Percentiles rank a stretch among this genome's conserved stretches.
phyloP scores from a whole-genome alignment of 768 basidiomycete species.

The Rhizopogon vinicolor region DNA sequence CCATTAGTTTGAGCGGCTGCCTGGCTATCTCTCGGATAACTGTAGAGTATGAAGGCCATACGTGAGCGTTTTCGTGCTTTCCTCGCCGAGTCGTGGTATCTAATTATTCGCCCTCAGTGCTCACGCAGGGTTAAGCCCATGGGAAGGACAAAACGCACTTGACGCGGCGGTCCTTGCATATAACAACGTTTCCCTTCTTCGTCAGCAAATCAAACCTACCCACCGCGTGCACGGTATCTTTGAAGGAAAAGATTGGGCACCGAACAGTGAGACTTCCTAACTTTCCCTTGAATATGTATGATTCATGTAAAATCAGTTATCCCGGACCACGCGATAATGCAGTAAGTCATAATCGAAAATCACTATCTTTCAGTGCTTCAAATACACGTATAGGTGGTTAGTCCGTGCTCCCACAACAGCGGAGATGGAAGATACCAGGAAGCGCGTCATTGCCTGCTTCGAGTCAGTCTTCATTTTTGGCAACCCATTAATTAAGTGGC shows the following conservation, averaged over 20 bases:
- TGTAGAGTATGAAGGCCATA: conserved; percentile 65
- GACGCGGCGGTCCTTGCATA: conserved; percentile 80
- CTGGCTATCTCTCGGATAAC: conserved; percentile 52
- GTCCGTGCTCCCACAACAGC: conserved; percentile 60
- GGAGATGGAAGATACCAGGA: conserved; percentile 48
- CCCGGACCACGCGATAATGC: conserved; percentile 69
- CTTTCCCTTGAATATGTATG: background rate
- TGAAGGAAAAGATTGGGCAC: conserved; percentile 65
- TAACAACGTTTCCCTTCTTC: conserved; percentile 69
- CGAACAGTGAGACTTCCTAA: conserved; percentile 44
- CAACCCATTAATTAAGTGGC: background rate
- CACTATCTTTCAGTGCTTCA: background rate
- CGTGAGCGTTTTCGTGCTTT: conserved; percentile 33
- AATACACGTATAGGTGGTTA: conserved; percentile 43
- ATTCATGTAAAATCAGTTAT: conserved; percentile 45
- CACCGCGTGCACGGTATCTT: conserved; percentile 75
- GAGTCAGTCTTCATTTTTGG: conserved; percentile 35
- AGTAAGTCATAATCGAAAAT: conserved; percentile 32
- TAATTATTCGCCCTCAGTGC: conserved; percentile 35
- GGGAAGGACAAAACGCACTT: conserved; percentile 74
- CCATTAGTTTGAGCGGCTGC: conserved; percentile 54
- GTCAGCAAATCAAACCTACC: conserved; percentile 72
- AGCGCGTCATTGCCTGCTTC: conserved; percentile 63
- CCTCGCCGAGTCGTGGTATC: background rate
- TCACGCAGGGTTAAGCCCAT: conserved; percentile 68